Evolutionary conservation across 148 eudicot species (phyloP), one percentile per base, ranked within the genome.

Genomic region (Salicornia ramosissima): DNA sequence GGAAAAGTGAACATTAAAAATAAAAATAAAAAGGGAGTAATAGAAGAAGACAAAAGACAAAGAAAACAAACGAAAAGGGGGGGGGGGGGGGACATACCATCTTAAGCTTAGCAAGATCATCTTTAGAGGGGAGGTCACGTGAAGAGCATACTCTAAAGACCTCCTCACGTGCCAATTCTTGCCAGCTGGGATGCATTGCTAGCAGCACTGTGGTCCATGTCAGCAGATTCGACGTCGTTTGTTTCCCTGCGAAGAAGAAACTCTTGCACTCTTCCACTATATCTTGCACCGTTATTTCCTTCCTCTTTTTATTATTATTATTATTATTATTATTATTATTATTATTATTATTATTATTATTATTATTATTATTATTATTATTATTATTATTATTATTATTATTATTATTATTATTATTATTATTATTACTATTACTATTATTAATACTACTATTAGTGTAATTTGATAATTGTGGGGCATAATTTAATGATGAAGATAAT

Each of bases 261-360:
- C 86, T 90, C 87, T 93, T 93, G 77, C 98, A 93, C 80, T 93
- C 98, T 76, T 93, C 98, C 34, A 88, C 90, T n/a, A 90, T 86
- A 84, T 93, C 98, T 10, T 81, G 70, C 3, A 75, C 90, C 8
- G 92, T 93, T 40, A 93, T 86, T 10, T 76, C 58, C 45, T 2
- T 75, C 50, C n/a, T 73, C 53, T 16, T 68, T 74, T 60, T 75
- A 58, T 60, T 71, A 65, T 18, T 47, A 76, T 34, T 65, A 63
- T 61, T 28, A 55, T 19, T 40, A 64, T 1, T 77, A 67, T 33
- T 75, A 67, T 26, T 64, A 72, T 60, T 68, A 74, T 56, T 58
- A 33, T 22, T 26, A 54, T 26, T 64, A 72, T 60, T 68, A 74
- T 56, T 58, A 33, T 22, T 26, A 54, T 16, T 68, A 77, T 60